phyloP scores from a whole-genome alignment of 139 green algal species.

The Chlorella sp. region DNA sequence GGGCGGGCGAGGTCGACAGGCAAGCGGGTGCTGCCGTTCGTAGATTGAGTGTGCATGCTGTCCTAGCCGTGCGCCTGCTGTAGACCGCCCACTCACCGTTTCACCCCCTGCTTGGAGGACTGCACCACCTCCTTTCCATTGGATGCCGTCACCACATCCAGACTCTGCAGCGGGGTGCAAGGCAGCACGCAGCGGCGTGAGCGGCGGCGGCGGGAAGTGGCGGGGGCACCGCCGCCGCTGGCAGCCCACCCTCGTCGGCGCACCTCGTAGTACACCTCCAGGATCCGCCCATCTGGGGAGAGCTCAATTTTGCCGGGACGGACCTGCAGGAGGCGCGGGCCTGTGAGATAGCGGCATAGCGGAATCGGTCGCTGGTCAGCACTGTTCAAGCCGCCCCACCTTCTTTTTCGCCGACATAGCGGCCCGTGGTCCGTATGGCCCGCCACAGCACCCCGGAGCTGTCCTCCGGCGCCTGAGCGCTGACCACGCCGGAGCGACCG shows the following conservation, averaged over 20 bases:
- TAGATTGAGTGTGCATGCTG: neutral
- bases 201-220: too few relatives aligned
- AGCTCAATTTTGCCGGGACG: slow-evolving; percentile 21
- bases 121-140: neutral
- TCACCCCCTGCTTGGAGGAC: slow-evolving; percentile 32
- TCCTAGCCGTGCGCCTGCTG: fast-evolving
- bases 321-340: neutral
- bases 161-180: neutral
- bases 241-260: neutral
- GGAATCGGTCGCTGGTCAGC: too few relatives aligned
- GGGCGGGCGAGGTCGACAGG: too few relatives aligned
- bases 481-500: neutral
- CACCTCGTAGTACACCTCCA: slow-evolving; percentile 36
- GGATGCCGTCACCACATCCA: neutral
- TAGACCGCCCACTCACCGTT: slow-evolving; percentile 2
- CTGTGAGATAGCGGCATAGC: neutral
- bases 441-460: neutral
- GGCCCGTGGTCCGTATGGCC: neutral
- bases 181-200: neutral
- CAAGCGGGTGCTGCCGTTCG: neutral
- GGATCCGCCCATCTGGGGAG: neutral
- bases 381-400: neutral
- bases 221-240: neutral
- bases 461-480: neutral
- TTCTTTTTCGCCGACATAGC: slow-evolving; percentile 21